A percentile compares a stretch with the other conserved stretches of the same genome.
Conservation (phyloP, 78 protist species). For the Dictyostelium brefeldianum region DNA sequence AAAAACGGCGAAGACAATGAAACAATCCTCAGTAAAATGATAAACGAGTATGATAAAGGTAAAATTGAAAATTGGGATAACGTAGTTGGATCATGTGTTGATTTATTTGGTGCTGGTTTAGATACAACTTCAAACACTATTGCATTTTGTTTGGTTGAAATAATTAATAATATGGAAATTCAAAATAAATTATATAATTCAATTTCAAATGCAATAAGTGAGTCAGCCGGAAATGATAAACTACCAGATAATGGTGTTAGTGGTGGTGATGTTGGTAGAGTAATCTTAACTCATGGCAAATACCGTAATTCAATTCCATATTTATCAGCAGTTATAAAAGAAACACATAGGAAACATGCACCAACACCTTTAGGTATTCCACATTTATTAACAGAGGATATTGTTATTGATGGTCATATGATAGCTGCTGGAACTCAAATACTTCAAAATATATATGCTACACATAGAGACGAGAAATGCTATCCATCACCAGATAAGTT, state of each 20-base stretch:
- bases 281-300: not conserved
- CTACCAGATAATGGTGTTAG: not conserved
- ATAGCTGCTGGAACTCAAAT: slow-evolving; percentile 21
- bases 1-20: not conserved
- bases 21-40: slow-evolving; percentile 9
- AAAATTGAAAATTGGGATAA: not conserved
- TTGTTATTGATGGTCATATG: not conserved
- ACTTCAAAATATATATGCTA: not conserved
- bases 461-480: not conserved
- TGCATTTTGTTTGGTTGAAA: not conserved
- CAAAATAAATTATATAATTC: not conserved
- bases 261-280: too few species aligned
- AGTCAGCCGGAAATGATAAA: not conserved
- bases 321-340: not conserved
- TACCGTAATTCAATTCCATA: not conserved
- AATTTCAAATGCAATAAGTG: not conserved
- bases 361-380: slow-evolving; percentile 33
- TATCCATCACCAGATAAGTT: slow-evolving; percentile 7
- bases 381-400: slow-evolving; percentile 5
- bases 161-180: slow-evolving; percentile 1
- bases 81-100: not conserved
- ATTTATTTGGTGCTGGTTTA: not conserved
- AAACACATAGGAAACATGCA: slow-evolving; percentile 24
- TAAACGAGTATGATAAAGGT: slow-evolving; percentile 10
- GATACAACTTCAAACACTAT: slow-evolving; percentile 8